These are phyloP conservation scores for Rhizopus microsporus DNA, from an alignment of 371 early-diverging fungal species.

Conservation along the genomic window DNA sequence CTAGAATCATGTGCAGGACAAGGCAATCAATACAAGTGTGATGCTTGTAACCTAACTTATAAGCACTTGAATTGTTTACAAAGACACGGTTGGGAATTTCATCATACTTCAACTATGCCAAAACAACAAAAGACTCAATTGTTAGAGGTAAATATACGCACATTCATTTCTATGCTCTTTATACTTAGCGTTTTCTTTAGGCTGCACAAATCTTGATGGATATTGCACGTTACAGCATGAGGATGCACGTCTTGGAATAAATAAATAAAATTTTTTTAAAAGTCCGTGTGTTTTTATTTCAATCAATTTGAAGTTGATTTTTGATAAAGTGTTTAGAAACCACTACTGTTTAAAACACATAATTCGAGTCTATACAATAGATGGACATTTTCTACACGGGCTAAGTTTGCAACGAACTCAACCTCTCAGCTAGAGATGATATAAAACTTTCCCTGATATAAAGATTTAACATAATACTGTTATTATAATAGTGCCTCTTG, in stretches of 20 bases:
- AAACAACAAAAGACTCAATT: constrained; percentile 51
- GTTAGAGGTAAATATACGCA: constrained; percentile 36
- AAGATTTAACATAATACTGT: too few relatives aligned
- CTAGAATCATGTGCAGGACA: constrained; percentile 34
- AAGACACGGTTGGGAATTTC: constrained; percentile 40
- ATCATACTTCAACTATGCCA: constrained; percentile 32
- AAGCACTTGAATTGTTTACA: constrained; percentile 42
- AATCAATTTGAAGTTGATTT: too few relatives aligned
- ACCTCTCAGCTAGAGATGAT: too few relatives aligned
- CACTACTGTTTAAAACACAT: too few relatives aligned
- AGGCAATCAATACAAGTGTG: constrained; percentile 33
- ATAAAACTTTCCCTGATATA: too few relatives aligned
- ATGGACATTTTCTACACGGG: too few relatives aligned
- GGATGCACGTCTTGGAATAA: constrained; percentile 29
- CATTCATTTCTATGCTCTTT: constrained; percentile 4
- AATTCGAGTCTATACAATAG: too few relatives aligned
- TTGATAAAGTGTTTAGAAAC: too few relatives aligned
- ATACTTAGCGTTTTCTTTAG: constrained; percentile 22
- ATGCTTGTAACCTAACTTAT: constrained; percentile 32
- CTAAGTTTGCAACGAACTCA: too few relatives aligned
- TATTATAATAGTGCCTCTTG: too few relatives aligned
- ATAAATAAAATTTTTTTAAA: not conserved
- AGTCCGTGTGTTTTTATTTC: too few relatives aligned
- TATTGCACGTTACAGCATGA: constrained; percentile 51
- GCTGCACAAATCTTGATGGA: constrained; percentile 58